Conservation (phyloP, 108 stramenopile genomes). For the Cyclotella distinguenda region DNA sequence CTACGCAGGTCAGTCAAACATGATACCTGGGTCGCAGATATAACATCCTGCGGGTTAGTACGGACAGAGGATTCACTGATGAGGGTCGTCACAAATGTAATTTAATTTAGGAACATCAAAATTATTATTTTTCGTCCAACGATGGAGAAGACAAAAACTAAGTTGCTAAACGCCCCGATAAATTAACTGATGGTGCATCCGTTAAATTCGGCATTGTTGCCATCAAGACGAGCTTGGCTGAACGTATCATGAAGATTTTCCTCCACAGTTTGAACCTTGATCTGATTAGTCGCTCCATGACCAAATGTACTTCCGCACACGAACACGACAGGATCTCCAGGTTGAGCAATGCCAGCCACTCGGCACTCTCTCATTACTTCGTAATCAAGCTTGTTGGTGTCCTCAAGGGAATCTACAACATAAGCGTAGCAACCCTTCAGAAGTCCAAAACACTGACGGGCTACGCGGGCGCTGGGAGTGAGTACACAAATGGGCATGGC, state of each 20-base stretch:
- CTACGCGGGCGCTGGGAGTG: constrained; percentile 50
- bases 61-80: too few species aligned
- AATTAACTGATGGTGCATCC: constrained; percentile 31
- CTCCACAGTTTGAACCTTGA: constrained; percentile 29
- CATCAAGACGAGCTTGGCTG: constrained; percentile 15
- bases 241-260: constrained; percentile 2
- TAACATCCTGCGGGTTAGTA: too few species aligned
- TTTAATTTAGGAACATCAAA: too few species aligned
- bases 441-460: constrained; percentile 62
- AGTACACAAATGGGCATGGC: constrained; percentile 51
- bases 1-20: too few species aligned
- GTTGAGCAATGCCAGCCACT: constrained; percentile 59
- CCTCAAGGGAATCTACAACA: constrained; percentile 48
- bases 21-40: too few species aligned
- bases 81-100: too few species aligned
- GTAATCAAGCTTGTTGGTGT: constrained; percentile 59
- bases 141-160: too few species aligned
- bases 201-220: constrained; percentile 39
- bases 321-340: constrained; percentile 68
- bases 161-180: too few species aligned
- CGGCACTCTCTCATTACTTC: constrained; percentile 61
- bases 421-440: constrained; percentile 55
- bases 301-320: constrained; percentile 48
- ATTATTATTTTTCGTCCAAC: too few species aligned
- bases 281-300: constrained; percentile 32